These are phyloP conservation scores for Xerocomellus dryophilus DNA, from an alignment of 768 basidiomycete species.

Conservation along the genomic window DNA sequence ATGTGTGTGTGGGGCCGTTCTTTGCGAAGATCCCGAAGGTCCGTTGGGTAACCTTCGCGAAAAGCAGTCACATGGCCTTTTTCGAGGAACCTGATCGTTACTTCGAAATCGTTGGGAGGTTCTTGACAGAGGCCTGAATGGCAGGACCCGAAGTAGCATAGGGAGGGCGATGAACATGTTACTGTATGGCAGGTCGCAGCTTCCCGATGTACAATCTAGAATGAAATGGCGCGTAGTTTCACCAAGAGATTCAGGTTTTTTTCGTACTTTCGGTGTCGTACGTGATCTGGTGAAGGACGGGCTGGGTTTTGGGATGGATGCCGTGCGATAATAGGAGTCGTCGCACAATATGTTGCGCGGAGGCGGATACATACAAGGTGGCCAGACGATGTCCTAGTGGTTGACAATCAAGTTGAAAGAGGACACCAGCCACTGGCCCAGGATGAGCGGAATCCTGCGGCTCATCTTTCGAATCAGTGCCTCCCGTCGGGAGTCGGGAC, in stretches of 20 bases:
- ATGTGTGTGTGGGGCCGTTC: slow-evolving; percentile 34
- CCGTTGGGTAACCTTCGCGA: slow-evolving; percentile 36
- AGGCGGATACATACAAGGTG: too few species aligned
- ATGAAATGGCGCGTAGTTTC: too few species aligned
- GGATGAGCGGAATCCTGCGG: too few species aligned
- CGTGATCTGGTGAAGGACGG: neutral
- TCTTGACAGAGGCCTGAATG: slow-evolving; percentile 7
- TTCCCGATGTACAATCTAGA: neutral
- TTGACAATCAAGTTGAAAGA: too few species aligned
- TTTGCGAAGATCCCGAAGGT: slow-evolving; percentile 32
- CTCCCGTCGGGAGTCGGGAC: too few species aligned
- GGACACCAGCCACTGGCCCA: too few species aligned
- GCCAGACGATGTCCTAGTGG: too few species aligned
- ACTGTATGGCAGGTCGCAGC: neutral
- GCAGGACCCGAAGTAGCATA: neutral
- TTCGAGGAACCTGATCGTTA: slow-evolving; percentile 18
- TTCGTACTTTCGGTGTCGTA: neutral
- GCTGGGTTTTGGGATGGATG: too few species aligned
- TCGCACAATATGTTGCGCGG: too few species aligned
- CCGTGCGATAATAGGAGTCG: too few species aligned
- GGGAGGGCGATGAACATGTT: neutral
- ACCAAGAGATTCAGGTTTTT: neutral
- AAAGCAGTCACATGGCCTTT: slow-evolving; percentile 17
- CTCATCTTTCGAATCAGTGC: too few species aligned
- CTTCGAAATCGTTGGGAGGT: slow-evolving; percentile 18